Conservation (phyloP, 345 rosid genomes). For the Lumnitzera racemosa region DNA sequence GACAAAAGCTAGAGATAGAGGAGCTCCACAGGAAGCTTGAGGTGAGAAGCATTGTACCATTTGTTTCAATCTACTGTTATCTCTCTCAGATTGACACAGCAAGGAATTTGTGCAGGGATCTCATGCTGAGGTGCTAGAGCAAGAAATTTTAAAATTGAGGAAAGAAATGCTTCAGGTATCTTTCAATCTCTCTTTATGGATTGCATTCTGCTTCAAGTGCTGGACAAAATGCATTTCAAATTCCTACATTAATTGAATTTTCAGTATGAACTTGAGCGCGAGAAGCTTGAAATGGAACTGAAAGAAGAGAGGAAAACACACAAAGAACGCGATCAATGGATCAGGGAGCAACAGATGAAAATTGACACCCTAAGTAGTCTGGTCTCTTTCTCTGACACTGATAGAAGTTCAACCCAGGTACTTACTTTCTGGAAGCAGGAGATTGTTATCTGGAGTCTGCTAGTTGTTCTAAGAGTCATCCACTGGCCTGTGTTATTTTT, state of each 20-base stretch:
- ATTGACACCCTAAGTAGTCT: constrained; percentile 47
- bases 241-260: constrained; percentile 9
- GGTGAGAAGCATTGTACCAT: constrained; percentile 30
- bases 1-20: constrained; percentile 94
- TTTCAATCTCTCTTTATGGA: constrained; percentile 6
- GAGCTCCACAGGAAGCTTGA: constrained; percentile 76
- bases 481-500: too few species aligned
- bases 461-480: too few species aligned
- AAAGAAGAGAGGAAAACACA: constrained; percentile 83
- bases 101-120: constrained; percentile 59
- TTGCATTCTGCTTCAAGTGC: not conserved
- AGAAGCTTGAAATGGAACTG: constrained; percentile 75
- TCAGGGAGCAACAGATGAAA: constrained; percentile 66
- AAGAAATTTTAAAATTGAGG: constrained; percentile 75
- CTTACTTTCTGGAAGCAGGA: not conserved
- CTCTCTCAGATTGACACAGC: constrained; percentile 9
- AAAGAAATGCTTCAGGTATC: constrained; percentile 87
- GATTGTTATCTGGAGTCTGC: too few species aligned
- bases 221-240: not conserved
- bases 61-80: not conserved
- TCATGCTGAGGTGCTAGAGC: constrained; percentile 80
- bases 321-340: constrained; percentile 51
- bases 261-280: constrained; percentile 87
- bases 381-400: constrained; percentile 35
- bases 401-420: constrained; percentile 61